Conservation (phyloP, 306 rosid species). For the Argentina anserina region DNA sequence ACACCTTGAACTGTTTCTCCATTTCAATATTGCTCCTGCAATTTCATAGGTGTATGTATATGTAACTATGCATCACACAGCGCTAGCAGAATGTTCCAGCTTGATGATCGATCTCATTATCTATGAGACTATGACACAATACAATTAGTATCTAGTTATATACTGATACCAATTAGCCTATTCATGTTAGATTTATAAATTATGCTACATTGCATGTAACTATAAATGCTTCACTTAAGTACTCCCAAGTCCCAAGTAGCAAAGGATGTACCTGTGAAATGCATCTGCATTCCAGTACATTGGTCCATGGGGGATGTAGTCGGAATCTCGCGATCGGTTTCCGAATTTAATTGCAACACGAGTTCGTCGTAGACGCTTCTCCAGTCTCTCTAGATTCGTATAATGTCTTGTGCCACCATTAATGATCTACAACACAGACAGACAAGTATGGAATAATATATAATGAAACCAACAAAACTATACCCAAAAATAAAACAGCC, state of each 20-base stretch:
- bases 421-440: background rate
- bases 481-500: too few relatives aligned
- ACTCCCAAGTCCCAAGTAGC: background rate
- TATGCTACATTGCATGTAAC: too few relatives aligned
- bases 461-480: too few relatives aligned
- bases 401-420: slow-evolving; percentile 14
- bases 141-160: too few relatives aligned
- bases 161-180: too few relatives aligned
- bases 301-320: slow-evolving; percentile 59
- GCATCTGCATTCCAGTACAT: slow-evolving; percentile 71
- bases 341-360: slow-evolving; percentile 54
- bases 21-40: slow-evolving; percentile 82
- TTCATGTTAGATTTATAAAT: too few relatives aligned
- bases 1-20: slow-evolving; percentile 78
- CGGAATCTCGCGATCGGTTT: slow-evolving; percentile 49
- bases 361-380: slow-evolving; percentile 54
- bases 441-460: too few relatives aligned
- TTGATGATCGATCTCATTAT: background rate
- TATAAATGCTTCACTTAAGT: background rate
- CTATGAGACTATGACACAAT: background rate
- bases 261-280: slow-evolving; percentile 58
- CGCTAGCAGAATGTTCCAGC: background rate
- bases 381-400: slow-evolving; percentile 48
- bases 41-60: background rate
- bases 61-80: background rate